These are phyloP conservation scores for Ballota nigra DNA, from an alignment of 257 asterid species.

Conservation along the genomic window DNA sequence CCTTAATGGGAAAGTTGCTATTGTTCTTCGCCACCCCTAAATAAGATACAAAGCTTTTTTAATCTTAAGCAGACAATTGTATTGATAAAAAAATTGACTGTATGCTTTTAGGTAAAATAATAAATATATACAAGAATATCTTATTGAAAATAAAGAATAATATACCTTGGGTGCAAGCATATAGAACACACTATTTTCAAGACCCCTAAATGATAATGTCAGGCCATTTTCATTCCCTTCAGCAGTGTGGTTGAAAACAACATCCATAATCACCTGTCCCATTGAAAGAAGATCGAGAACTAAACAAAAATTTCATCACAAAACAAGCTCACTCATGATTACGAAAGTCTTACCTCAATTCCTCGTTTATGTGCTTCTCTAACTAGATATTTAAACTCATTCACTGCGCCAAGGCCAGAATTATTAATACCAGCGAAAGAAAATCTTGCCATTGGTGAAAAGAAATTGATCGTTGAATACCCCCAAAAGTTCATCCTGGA, in stretches of 20 bases:
- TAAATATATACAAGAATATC: not conserved
- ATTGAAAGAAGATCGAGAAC: slow-evolving; percentile 23
- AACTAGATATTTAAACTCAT: slow-evolving; percentile 86
- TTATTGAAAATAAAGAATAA: not conserved
- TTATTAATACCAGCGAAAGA: slow-evolving; percentile 60
- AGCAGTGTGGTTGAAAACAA: slow-evolving; percentile 97
- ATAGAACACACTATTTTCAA: slow-evolving; percentile 87
- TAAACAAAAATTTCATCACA: slow-evolving; percentile 10
- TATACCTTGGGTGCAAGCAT: slow-evolving; percentile 95
- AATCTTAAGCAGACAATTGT: not conserved
- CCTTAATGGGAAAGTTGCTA: not conserved
- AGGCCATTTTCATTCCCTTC: slow-evolving; percentile 99
- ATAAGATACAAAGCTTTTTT: too few relatives aligned
- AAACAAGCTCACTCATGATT: slow-evolving; percentile 7
- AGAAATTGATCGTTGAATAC: slow-evolving; percentile 86
- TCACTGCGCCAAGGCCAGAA: slow-evolving; percentile 66
- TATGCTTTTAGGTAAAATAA: not conserved
- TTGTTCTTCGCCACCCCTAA: not conserved
- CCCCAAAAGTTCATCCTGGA: slow-evolving; percentile 98
- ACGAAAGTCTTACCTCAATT: slow-evolving; percentile 62
- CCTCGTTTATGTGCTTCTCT: slow-evolving; percentile 95
- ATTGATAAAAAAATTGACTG: too few relatives aligned
- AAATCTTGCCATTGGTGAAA: slow-evolving; percentile 97
- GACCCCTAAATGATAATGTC: slow-evolving; percentile 76
- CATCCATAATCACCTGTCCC: slow-evolving; percentile 93